phyloP scores from a whole-genome alignment of 352 stramenopile species.

The Globisporangium emineosum region DNA sequence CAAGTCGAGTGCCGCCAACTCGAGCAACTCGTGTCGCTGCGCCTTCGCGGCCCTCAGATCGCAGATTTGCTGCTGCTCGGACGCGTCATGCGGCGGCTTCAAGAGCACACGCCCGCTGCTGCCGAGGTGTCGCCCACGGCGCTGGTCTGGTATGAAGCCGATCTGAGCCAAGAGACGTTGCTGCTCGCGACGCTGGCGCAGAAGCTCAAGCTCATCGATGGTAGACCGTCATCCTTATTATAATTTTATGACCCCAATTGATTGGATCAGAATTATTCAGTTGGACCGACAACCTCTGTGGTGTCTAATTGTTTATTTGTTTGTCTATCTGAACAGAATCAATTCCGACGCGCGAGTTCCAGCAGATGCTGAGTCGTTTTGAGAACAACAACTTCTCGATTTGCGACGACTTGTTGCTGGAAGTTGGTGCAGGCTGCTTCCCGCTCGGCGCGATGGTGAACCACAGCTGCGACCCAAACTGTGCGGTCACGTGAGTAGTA shows the following conservation, averaged over 20 bases:
- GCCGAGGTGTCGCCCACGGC: constrained; percentile 18
- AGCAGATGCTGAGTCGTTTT: constrained; percentile 70
- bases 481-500: constrained; percentile 58
- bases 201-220: constrained; percentile 51
- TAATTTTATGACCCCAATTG: too few relatives aligned
- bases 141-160: constrained; percentile 57
- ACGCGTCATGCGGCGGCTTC: constrained; percentile 35
- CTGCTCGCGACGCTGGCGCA: constrained; percentile 42
- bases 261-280: too few relatives aligned
- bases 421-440: constrained; percentile 59
- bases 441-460: constrained; percentile 73
- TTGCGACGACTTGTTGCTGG: constrained; percentile 54
- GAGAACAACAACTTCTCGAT: constrained; percentile 81
- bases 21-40: constrained; percentile 34
- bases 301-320: not conserved
- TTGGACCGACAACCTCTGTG: not conserved
- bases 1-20: constrained; percentile 54
- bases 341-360: constrained; percentile 31
- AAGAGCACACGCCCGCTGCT: not conserved
- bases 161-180: constrained; percentile 47
- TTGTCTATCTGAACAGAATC: constrained; percentile 18
- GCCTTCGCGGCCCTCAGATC: constrained; percentile 35
- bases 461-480: constrained; percentile 72
- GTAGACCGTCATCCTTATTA: too few relatives aligned
- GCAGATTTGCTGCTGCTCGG: constrained; percentile 55